Evolutionary conservation across 139 green algal genomes (phyloP).

Genomic region (Nannochloris sp.): DNA sequence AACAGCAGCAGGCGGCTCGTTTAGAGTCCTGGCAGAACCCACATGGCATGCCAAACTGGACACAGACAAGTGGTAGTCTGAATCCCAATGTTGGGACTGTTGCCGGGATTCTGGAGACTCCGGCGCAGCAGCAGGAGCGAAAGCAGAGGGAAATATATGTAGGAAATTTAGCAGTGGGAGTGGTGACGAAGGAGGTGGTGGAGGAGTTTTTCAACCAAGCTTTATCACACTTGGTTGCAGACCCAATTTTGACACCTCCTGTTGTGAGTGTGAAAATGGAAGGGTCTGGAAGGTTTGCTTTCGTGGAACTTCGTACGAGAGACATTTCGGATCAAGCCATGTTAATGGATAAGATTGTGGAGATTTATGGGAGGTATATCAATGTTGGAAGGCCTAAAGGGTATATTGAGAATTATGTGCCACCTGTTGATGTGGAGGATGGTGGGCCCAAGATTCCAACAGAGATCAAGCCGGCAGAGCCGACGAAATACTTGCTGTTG

Average conservation of each 20-base stretch:
- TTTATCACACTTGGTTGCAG: slow-evolving; percentile 38
- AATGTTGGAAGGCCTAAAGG: slow-evolving; percentile 86
- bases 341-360: slow-evolving; percentile 74
- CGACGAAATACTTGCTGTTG: slow-evolving; percentile 1
- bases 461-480: not conserved
- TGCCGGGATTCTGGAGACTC: not conserved
- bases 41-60: too few relatives aligned
- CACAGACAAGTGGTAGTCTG: too few relatives aligned
- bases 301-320: slow-evolving; percentile 76
- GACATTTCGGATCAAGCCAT: slow-evolving; percentile 68
- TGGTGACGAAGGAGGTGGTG: slow-evolving; percentile 60
- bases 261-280: slow-evolving; percentile 48
- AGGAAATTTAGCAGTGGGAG: slow-evolving; percentile 76
- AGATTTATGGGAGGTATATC: slow-evolving; percentile 68
- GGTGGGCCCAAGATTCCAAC: not conserved
- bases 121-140: slow-evolving; percentile 37
- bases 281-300: slow-evolving; percentile 66
- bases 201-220: slow-evolving; percentile 76
- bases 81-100: too few relatives aligned
- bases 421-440: not conserved
- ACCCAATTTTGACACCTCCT: slow-evolving; percentile 58
- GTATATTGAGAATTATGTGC: slow-evolving; percentile 53
- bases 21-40: too few relatives aligned
- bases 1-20: not conserved
- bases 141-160: slow-evolving; percentile 75